These are phyloP conservation scores for Metschnikowia reukaufii DNA, from an alignment of 805 yeast species.

Conservation along the genomic window DNA sequence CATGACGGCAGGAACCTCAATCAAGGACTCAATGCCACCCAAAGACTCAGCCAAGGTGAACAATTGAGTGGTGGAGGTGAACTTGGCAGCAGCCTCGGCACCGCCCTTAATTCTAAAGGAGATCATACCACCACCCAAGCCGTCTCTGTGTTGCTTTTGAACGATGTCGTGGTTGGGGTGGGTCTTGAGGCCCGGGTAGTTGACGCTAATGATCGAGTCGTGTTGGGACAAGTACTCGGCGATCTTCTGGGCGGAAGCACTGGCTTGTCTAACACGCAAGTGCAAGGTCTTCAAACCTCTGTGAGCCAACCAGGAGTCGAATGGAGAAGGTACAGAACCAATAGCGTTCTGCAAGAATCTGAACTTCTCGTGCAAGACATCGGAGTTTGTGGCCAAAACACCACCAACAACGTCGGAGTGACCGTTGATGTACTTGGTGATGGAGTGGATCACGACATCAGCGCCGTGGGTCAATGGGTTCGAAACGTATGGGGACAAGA, in stretches of 20 bases:
- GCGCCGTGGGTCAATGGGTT: slow-evolving; percentile 84
- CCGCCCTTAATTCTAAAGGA: slow-evolving; percentile 86
- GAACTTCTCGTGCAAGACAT: slow-evolving; percentile 58
- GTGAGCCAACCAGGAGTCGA: slow-evolving; percentile 91
- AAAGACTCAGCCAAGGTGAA: slow-evolving; percentile 88
- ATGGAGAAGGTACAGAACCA: slow-evolving; percentile 88
- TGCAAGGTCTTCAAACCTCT: slow-evolving; percentile 88
- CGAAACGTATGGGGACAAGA: slow-evolving; percentile 82
- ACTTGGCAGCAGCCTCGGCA: slow-evolving; percentile 68
- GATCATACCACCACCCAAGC: slow-evolving; percentile 89
- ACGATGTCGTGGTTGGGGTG: slow-evolving; percentile 67
- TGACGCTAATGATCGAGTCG: slow-evolving; percentile 60
- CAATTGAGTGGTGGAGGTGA: slow-evolving; percentile 70
- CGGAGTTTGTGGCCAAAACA: slow-evolving; percentile 68
- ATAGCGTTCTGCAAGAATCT: slow-evolving; percentile 83
- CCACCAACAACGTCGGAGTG: slow-evolving; percentile 93
- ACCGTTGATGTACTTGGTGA: slow-evolving; percentile 88
- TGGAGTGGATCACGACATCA: slow-evolving; percentile 84
- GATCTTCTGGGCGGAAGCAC: slow-evolving; percentile 62
- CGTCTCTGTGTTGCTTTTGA: slow-evolving; percentile 73
- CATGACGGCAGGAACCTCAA: slow-evolving; percentile 90
- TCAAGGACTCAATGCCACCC: slow-evolving; percentile 84
- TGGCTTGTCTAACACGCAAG: slow-evolving; percentile 71
- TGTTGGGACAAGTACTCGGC: slow-evolving; percentile 60
- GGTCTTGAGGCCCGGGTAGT: slow-evolving; percentile 78